Conservation (phyloP, 495 filamentous ascomycete genomes). For the Amorphotheca resinae region DNA sequence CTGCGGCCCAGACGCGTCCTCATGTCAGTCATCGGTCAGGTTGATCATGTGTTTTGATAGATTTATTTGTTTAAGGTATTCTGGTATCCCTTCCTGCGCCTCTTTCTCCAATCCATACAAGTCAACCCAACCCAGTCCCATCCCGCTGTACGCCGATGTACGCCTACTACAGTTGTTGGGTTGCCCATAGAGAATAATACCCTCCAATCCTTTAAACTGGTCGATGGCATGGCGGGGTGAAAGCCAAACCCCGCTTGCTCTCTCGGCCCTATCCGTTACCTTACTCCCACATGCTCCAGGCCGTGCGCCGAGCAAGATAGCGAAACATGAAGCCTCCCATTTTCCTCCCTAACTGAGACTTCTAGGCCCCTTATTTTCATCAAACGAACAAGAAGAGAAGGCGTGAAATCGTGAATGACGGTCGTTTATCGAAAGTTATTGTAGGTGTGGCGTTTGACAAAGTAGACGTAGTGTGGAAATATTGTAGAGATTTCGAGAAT, state of each 20-base stretch:
- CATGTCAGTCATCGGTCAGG: neutral
- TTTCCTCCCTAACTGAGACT: conserved; percentile 6
- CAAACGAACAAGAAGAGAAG: conserved; percentile 16
- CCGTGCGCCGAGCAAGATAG: conserved; percentile 20
- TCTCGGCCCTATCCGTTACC: conserved; percentile 6
- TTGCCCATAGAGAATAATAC: neutral
- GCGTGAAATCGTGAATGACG: conserved; percentile 15
- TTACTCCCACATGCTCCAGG: conserved; percentile 21
- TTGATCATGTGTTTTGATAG: neutral
- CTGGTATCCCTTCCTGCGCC: conserved; percentile 16
- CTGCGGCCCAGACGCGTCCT: neutral
- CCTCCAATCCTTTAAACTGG: conserved; percentile 13
- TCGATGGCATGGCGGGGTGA: conserved; percentile 4
- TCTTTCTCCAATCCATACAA: conserved; percentile 5
- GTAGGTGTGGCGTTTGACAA: conserved; percentile 1
- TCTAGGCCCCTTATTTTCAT: conserved; percentile 7
- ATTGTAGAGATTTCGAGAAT: neutral
- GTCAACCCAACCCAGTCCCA: conserved; percentile 4
- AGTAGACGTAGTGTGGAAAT: neutral
- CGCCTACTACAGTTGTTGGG: conserved; percentile 3
- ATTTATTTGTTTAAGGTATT: conserved; percentile 12
- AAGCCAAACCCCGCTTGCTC: conserved; percentile 9
- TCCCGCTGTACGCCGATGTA: conserved; percentile 12
- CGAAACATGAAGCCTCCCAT: conserved; percentile 11
- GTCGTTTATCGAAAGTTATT: conserved; percentile 7